These are phyloP conservation scores for Kwoniella pini DNA, from an alignment of 768 basidiomycete genomes.

Conservation along the genomic window DNA sequence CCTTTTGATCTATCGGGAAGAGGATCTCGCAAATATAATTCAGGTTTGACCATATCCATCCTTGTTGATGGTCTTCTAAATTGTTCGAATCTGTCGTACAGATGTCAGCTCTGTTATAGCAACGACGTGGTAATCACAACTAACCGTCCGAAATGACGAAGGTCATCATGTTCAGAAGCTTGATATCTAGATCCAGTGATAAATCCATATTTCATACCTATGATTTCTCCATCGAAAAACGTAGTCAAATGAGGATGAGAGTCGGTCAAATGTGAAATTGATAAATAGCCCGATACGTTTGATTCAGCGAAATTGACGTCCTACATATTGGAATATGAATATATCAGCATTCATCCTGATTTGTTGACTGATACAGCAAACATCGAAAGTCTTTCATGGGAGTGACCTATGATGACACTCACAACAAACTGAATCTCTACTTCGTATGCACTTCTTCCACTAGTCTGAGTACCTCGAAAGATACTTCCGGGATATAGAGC, in stretches of 20 bases:
- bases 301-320: conserved; percentile 87
- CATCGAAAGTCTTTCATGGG: no score
- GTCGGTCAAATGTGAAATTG: conserved; percentile 87
- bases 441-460: conserved; percentile 89
- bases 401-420: no score
- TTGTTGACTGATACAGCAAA: no score
- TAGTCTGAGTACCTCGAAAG: conserved; percentile 90
- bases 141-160: conserved; percentile 76
- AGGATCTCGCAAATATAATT: conserved; percentile 68
- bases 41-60: conserved; percentile 72
- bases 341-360: no score
- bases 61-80: conserved; percentile 73
- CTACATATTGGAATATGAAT: conserved; percentile 55
- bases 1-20: conserved; percentile 30
- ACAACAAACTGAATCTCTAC: conserved; percentile 90
- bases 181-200: conserved; percentile 65
- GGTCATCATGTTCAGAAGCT: conserved; percentile 84
- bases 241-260: conserved; percentile 95
- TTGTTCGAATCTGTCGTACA: conserved; percentile 70
- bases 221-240: conserved; percentile 95
- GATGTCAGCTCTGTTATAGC: no score
- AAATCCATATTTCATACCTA: conserved; percentile 87
- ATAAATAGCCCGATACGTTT: conserved; percentile 84
- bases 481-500: conserved; percentile 76
- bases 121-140: no score